Evolutionary conservation across 805 yeast species (phyloP).

Genomic region (Cephaloascus albidus): DNA sequence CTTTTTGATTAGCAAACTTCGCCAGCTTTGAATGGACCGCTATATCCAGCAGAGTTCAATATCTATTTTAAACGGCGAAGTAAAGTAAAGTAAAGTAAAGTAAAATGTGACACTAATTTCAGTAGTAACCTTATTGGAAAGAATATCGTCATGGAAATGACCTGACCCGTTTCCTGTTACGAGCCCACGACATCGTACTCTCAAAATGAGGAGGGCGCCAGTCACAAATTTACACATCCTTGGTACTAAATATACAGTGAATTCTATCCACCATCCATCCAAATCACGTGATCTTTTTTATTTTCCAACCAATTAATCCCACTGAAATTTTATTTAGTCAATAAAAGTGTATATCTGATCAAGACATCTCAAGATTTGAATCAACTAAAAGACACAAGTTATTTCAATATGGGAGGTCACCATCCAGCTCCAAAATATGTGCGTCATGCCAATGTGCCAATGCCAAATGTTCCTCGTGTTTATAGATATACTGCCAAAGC

Average conservation of each 20-base stretch:
- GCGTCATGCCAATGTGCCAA: slow-evolving; percentile 54
- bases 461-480: slow-evolving; percentile 54
- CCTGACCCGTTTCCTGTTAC: no score
- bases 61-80: no score
- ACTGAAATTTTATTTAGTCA: background rate
- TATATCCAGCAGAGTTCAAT: no score
- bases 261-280: background rate
- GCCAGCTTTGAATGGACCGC: no score
- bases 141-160: no score
- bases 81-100: no score
- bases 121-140: no score
- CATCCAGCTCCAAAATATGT: slow-evolving; percentile 25
- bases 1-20: no score
- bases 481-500: slow-evolving; percentile 53
- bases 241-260: background rate
- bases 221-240: background rate
- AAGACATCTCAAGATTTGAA: no score
- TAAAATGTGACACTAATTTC: no score
- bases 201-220: background rate
- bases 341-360: background rate
- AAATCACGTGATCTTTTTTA: background rate
- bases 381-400: background rate
- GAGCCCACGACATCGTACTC: background rate
- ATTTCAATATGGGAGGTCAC: slow-evolving; percentile 28
- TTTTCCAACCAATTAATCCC: background rate